phyloP scores from a whole-genome alignment of 2,329 filamentous ascomycete species.

The Microcyclosporella mali region DNA sequence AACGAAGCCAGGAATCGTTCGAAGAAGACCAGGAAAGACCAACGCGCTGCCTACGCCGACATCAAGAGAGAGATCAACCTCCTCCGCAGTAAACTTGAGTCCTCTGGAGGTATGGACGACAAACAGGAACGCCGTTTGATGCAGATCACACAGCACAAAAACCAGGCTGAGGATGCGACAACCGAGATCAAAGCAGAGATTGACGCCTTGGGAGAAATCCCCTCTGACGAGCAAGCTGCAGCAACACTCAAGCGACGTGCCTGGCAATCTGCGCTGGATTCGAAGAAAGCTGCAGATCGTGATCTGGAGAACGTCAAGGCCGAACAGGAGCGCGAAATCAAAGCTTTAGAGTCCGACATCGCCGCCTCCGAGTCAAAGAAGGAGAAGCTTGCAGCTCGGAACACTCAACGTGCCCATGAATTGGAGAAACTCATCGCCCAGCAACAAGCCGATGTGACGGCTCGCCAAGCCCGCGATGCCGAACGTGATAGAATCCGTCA shows the following conservation, averaged over 20 bases:
- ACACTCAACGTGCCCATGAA: conserved; percentile 67
- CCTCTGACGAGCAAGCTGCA: conserved; percentile 54
- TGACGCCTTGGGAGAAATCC: conserved; percentile 58
- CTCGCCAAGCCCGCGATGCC: conserved; percentile 29
- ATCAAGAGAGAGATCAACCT: conserved; percentile 69
- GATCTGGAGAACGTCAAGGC: conserved; percentile 59
- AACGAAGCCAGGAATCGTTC: conserved; percentile 62
- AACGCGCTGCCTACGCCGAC: conserved; percentile 61
- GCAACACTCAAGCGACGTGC: conserved; percentile 54
- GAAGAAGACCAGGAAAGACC: conserved; percentile 67
- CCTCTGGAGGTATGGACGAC: conserved; percentile 66
- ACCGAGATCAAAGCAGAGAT: conserved; percentile 53
- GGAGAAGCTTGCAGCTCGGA: conserved; percentile 65
- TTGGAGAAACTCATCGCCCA: conserved; percentile 64
- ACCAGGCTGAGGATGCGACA: conserved; percentile 60
- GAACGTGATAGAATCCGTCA: conserved; percentile 25
- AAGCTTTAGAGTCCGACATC: conserved; percentile 59
- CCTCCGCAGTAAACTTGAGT: conserved; percentile 59
- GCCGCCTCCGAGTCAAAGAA: conserved; percentile 58
- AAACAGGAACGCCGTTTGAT: conserved; percentile 67
- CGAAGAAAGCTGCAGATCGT: conserved; percentile 45
- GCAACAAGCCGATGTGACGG: conserved; percentile 49
- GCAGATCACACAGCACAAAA: conserved; percentile 68
- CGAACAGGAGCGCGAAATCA: conserved; percentile 57
- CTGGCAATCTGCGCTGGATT: conserved; percentile 50